phyloP scores from a whole-genome alignment of 2,329 filamentous ascomycete genomes.

The Cryphonectria nitschkei region DNA sequence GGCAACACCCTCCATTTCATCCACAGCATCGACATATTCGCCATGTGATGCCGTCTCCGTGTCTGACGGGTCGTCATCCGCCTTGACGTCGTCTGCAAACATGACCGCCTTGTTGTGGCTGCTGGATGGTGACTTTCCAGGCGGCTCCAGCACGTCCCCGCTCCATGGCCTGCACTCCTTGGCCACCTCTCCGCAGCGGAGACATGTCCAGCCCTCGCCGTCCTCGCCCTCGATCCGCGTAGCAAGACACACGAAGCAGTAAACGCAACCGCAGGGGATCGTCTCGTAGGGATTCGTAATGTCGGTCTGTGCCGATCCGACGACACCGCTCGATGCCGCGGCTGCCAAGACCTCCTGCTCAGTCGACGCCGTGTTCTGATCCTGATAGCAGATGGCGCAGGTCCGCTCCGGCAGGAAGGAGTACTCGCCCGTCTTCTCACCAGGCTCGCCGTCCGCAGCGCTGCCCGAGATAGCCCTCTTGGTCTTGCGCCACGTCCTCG shows the following conservation, averaged over 20 bases:
- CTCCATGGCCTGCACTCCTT: slow-evolving; percentile 89
- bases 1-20: slow-evolving; percentile 19
- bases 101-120: slow-evolving; percentile 59
- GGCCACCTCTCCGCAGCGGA: slow-evolving; percentile 83
- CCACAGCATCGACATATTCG: slow-evolving; percentile 22
- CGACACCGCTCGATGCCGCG: slow-evolving; percentile 72
- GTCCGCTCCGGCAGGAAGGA: slow-evolving; percentile 89
- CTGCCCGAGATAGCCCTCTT: slow-evolving; percentile 64
- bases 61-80: slow-evolving; percentile 36
- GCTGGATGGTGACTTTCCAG: slow-evolving; percentile 42
- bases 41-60: slow-evolving; percentile 32
- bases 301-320: slow-evolving; percentile 88
- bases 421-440: slow-evolving; percentile 70
- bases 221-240: slow-evolving; percentile 89
- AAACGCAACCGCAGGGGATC: slow-evolving; percentile 85
- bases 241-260: slow-evolving; percentile 95
- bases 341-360: slow-evolving; percentile 75
- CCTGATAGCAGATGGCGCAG: slow-evolving; percentile 95
- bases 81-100: slow-evolving; percentile 59
- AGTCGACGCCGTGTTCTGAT: slow-evolving; percentile 77
- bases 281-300: slow-evolving; percentile 96
- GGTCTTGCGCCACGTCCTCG: slow-evolving; percentile 81
- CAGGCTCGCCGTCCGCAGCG: slow-evolving; percentile 34
- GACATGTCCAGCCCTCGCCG: slow-evolving; percentile 89
- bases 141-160: slow-evolving; percentile 78